These are phyloP conservation scores for Xylaria sp. DNA, from an alignment of 2,329 filamentous ascomycete genomes.

Conservation along the genomic window DNA sequence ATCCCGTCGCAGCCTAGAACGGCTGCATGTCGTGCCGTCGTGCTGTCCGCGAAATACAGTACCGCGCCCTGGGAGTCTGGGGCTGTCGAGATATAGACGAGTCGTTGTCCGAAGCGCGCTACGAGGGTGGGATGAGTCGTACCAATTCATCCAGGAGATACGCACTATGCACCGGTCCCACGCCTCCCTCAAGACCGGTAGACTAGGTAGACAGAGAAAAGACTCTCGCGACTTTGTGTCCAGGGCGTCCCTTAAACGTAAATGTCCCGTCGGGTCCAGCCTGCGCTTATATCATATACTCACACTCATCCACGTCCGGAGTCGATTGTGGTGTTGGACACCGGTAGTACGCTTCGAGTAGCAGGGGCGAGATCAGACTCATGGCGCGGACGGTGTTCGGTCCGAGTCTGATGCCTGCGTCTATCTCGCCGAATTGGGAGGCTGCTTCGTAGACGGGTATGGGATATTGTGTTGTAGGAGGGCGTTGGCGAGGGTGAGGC, in stretches of 20 bases:
- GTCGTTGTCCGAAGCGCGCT: constrained; percentile 33
- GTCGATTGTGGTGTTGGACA: constrained; percentile 28
- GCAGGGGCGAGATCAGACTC: constrained; percentile 26
- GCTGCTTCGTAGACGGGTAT: constrained; percentile 36
- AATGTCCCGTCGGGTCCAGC: constrained; percentile 20
- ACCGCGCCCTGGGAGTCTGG: constrained; percentile 22
- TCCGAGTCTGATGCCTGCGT: constrained; percentile 35
- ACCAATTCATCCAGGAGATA: constrained; percentile 38
- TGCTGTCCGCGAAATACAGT: constrained; percentile 37
- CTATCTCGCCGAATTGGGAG: constrained; percentile 33
- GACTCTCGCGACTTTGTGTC: constrained; percentile 19
- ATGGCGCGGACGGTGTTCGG: constrained; percentile 34
- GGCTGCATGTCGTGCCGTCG: constrained; percentile 35
- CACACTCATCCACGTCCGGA: constrained; percentile 24
- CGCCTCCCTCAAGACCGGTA: constrained; percentile 8
- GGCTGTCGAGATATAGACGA: constrained; percentile 30
- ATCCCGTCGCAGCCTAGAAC: constrained; percentile 61
- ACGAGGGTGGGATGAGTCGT: constrained; percentile 34
- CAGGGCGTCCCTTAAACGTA: constrained; percentile 17
- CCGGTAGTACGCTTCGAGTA: constrained; percentile 28
- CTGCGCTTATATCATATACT: constrained; percentile 24
- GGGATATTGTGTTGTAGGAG: constrained; percentile 30
- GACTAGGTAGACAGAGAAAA: constrained; percentile 26
- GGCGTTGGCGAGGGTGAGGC: constrained; percentile 33
- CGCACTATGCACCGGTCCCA: constrained; percentile 33